phyloP scores from a whole-genome alignment of 1,139 yeast genomes.

The Geotrichum histeridarum region DNA sequence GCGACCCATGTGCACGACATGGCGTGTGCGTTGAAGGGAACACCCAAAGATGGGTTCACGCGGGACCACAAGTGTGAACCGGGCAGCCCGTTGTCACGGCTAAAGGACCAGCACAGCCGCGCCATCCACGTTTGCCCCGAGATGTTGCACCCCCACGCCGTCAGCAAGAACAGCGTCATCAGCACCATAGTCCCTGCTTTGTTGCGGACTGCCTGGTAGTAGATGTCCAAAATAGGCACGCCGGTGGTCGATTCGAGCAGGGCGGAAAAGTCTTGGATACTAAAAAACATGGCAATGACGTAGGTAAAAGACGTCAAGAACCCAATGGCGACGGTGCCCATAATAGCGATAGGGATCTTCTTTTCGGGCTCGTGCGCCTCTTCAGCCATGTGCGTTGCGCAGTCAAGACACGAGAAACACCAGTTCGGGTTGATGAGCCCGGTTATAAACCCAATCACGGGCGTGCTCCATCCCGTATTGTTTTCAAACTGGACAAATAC shows the following conservation, averaged over 20 bases:
- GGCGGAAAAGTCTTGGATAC: slow-evolving; percentile 47
- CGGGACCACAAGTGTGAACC: slow-evolving; percentile 47
- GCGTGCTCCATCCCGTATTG: slow-evolving; percentile 52
- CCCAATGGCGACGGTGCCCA: slow-evolving; percentile 55
- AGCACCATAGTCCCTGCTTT: slow-evolving; percentile 52
- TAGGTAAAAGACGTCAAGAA: slow-evolving; percentile 51
- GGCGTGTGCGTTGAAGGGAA: slow-evolving; percentile 52
- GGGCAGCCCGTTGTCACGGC: slow-evolving; percentile 59
- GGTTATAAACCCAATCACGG: slow-evolving; percentile 54
- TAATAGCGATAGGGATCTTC: slow-evolving; percentile 52
- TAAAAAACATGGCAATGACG: slow-evolving; percentile 54
- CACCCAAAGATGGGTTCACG: slow-evolving; percentile 45
- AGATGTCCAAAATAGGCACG: slow-evolving; percentile 57
- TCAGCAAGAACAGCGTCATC: slow-evolving; percentile 52
- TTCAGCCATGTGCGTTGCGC: slow-evolving; percentile 60
- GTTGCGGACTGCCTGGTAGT: slow-evolving; percentile 52
- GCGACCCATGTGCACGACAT: slow-evolving; percentile 48
- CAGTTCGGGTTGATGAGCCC: slow-evolving; percentile 58
- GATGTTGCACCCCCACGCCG: slow-evolving; percentile 66
- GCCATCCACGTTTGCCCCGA: slow-evolving; percentile 76
- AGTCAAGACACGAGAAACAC: slow-evolving; percentile 58
- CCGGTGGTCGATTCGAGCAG: slow-evolving; percentile 46
- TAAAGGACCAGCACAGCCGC: slow-evolving; percentile 69
- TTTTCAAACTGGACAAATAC: slow-evolving; percentile 50
- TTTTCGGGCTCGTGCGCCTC: slow-evolving; percentile 49